phyloP scores from a whole-genome alignment of 352 stramenopile species.

The Saprolegnia diclina region DNA sequence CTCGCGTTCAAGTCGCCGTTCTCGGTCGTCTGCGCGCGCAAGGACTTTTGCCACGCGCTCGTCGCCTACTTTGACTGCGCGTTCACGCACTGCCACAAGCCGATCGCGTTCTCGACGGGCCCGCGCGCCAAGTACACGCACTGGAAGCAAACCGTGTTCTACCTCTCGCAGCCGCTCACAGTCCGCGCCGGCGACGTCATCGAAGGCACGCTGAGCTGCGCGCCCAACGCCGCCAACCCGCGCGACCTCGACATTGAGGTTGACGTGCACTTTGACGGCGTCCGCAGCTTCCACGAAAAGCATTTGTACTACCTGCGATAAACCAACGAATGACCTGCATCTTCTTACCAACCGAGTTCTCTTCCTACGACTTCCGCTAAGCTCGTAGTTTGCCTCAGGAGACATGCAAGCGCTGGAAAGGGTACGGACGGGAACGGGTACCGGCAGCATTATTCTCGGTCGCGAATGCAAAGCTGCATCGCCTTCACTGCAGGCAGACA shows the following conservation, averaged over 20 bases:
- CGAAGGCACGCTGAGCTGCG: constrained; percentile 82
- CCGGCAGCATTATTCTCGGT: too few relatives aligned
- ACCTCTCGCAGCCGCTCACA: constrained; percentile 84
- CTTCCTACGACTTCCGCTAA: too few relatives aligned
- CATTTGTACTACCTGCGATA: constrained; percentile 83
- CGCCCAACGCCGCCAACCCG: constrained; percentile 88
- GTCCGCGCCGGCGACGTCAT: constrained; percentile 85
- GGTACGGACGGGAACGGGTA: too few relatives aligned
- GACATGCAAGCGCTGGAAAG: too few relatives aligned
- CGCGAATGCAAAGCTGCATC: too few relatives aligned
- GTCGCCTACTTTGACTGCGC: constrained; percentile 98
- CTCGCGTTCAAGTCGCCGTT: constrained; percentile 91
- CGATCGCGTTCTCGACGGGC: constrained; percentile 95
- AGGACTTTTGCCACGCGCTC: constrained; percentile 95
- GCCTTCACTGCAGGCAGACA: too few relatives aligned
- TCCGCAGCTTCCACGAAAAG: constrained; percentile 56
- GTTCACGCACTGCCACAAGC: constrained; percentile 95
- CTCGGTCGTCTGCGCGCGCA: constrained; percentile 82
- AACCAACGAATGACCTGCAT: constrained; percentile 22
- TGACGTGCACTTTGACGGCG: constrained; percentile 67
- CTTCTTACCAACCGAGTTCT: too few relatives aligned
- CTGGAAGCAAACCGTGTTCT: constrained; percentile 99
- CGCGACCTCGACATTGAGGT: constrained; percentile 92
- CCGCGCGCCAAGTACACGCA: constrained; percentile 94
- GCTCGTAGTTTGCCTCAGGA: too few relatives aligned